These are phyloP conservation scores for Colletotrichum godetiae DNA, from an alignment of 2,329 filamentous ascomycete species.

Conservation along the genomic window DNA sequence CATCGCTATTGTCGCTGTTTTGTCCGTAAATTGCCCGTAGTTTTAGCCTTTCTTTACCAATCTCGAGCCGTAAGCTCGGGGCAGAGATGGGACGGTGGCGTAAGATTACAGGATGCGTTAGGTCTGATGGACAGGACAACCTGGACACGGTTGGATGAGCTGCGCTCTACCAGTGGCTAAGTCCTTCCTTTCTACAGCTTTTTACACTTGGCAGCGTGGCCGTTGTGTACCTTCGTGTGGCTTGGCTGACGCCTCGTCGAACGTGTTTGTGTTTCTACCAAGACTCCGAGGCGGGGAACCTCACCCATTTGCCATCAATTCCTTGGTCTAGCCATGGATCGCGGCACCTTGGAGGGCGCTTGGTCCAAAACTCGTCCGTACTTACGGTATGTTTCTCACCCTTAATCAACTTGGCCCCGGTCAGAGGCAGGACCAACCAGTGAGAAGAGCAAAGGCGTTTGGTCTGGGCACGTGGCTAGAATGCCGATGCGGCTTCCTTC, in stretches of 20 bases:
- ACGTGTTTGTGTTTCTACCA: slow-evolving; percentile 24
- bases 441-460: not conserved
- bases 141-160: not conserved
- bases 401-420: not conserved
- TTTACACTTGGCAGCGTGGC: not conserved
- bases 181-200: not conserved
- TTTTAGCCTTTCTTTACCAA: not conserved
- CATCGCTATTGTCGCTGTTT: not conserved
- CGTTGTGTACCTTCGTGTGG: slow-evolving; percentile 2
- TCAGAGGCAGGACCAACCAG: not conserved
- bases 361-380: not conserved
- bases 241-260: slow-evolving; percentile 30
- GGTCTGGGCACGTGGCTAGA: not conserved
- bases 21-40: not conserved
- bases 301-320: not conserved
- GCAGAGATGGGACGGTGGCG: not conserved
- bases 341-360: not conserved
- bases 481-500: not conserved
- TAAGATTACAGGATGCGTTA: not conserved
- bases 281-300: slow-evolving; percentile 1
- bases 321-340: not conserved
- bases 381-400: not conserved
- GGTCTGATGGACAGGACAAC: not conserved
- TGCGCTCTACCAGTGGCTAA: not conserved
- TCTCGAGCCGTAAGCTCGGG: slow-evolving; percentile 1